phyloP scores from a whole-genome alignment of 352 stramenopile species.

The Phytophthora cryptogea region DNA sequence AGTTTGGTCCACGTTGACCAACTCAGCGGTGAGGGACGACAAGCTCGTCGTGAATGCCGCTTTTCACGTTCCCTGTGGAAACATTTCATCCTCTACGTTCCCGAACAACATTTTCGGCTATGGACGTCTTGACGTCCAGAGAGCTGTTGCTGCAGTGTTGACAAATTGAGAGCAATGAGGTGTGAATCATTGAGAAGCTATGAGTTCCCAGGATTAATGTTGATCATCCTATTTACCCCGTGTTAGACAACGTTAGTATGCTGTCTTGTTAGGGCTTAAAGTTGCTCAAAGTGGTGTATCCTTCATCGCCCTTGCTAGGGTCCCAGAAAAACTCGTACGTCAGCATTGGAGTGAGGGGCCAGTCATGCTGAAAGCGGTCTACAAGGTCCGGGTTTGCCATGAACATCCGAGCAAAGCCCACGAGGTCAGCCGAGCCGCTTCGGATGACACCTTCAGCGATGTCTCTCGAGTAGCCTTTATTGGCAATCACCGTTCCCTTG shows the following conservation, averaged over 20 bases:
- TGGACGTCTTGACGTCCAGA: conserved; percentile 24
- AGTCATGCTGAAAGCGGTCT: conserved; percentile 31
- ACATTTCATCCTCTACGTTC: conserved; percentile 21
- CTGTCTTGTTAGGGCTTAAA: conserved; percentile 6
- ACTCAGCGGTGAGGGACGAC: conserved; percentile 5
- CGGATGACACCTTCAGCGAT: conserved; percentile 29
- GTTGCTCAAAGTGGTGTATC: conserved; percentile 22
- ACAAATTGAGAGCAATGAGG: no score
- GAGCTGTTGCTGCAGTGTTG: conserved; percentile 7
- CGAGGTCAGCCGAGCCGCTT: conserved; percentile 35
- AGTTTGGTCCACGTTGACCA: conserved; percentile 21
- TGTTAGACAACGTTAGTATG: background rate
- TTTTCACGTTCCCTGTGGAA: conserved; percentile 22
- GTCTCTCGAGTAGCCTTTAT: conserved; percentile 39
- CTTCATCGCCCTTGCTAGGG: conserved; percentile 23
- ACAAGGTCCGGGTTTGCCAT: conserved; percentile 51
- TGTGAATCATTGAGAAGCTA: no score
- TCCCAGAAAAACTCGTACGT: conserved; percentile 35
- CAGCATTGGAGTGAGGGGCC: conserved; percentile 21
- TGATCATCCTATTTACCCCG: background rate
- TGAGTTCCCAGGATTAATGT: background rate
- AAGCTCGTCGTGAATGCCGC: conserved; percentile 9
- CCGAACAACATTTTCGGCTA: conserved; percentile 44
- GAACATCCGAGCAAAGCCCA: conserved; percentile 45
- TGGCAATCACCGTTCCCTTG: conserved; percentile 34